phyloP scores from a whole-genome alignment of 106 monocot genomes.

The Dendrobium chrysotoxum region DNA sequence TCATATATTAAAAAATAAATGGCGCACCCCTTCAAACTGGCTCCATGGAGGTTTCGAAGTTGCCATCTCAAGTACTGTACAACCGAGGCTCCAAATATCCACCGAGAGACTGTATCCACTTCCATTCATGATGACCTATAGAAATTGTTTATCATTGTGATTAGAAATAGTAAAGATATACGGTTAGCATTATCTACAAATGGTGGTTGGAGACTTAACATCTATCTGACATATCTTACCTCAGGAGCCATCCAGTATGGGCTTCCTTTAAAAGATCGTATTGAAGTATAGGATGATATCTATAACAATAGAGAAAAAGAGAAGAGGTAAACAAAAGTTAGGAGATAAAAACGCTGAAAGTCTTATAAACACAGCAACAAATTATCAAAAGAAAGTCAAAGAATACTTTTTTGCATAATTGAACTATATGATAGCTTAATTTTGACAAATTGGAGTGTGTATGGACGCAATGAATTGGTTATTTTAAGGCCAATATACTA shows the following conservation, averaged over 20 bases:
- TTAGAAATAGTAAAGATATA: neutral
- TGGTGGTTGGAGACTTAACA: neutral
- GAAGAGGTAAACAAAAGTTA: neutral
- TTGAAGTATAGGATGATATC: constrained; percentile 57
- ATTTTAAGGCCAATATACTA: neutral
- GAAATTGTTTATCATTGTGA: constrained; percentile 2
- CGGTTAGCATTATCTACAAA: neutral
- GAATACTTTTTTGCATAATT: neutral
- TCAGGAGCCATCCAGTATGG: constrained; percentile 99
- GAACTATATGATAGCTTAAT: neutral
- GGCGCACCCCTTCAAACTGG: constrained; percentile 65
- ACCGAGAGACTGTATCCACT: constrained; percentile 71
- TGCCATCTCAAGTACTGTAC: constrained; percentile 87
- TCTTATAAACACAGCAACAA: neutral
- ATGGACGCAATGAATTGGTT: neutral
- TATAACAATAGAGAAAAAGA: constrained; percentile 20
- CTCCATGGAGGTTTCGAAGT: constrained; percentile 86
- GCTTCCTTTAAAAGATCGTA: constrained; percentile 87
- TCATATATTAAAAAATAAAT: neutral
- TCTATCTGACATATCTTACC: constrained; percentile 20
- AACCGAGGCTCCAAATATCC: constrained; percentile 96
- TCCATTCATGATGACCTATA: constrained; percentile 72
- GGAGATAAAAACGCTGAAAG: neutral
- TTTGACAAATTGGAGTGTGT: neutral
- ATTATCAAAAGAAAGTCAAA: neutral